phyloP scores from a whole-genome alignment of 371 early-diverging fungal genomes.

The Lichtheimia ornata region DNA sequence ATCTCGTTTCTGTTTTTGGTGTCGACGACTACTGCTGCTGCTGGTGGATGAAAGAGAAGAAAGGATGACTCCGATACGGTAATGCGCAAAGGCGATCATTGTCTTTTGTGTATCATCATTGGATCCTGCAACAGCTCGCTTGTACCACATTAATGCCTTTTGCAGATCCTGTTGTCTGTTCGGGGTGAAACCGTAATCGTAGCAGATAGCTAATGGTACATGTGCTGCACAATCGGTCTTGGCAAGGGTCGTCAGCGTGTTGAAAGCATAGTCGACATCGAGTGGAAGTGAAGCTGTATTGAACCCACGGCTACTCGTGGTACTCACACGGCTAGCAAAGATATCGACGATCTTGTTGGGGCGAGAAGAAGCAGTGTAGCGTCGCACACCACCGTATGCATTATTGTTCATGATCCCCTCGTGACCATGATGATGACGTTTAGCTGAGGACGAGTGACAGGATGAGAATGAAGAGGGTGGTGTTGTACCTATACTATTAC shows the following conservation, averaged over 20 bases:
- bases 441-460: constrained; percentile 5
- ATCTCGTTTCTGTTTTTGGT: background rate
- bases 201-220: constrained; percentile 6
- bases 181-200: constrained; percentile 9
- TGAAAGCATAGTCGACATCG: constrained; percentile 1
- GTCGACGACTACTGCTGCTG: no score
- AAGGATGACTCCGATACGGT: constrained; percentile 4
- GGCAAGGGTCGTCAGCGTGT: background rate
- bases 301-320: background rate
- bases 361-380: background rate
- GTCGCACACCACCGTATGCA: background rate
- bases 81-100: constrained; percentile 13
- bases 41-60: no score
- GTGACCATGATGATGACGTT: background rate
- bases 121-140: constrained; percentile 74
- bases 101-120: background rate
- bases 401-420: background rate
- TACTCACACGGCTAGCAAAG: constrained; percentile 8
- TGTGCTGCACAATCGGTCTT: constrained; percentile 1
- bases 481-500: background rate
- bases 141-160: constrained; percentile 85
- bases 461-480: constrained; percentile 6
- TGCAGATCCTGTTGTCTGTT: constrained; percentile 6
- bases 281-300: constrained; percentile 4
- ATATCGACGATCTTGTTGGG: constrained; percentile 5